phyloP scores from a whole-genome alignment of 768 basidiomycete genomes.

The Mycena belliarum region DNA sequence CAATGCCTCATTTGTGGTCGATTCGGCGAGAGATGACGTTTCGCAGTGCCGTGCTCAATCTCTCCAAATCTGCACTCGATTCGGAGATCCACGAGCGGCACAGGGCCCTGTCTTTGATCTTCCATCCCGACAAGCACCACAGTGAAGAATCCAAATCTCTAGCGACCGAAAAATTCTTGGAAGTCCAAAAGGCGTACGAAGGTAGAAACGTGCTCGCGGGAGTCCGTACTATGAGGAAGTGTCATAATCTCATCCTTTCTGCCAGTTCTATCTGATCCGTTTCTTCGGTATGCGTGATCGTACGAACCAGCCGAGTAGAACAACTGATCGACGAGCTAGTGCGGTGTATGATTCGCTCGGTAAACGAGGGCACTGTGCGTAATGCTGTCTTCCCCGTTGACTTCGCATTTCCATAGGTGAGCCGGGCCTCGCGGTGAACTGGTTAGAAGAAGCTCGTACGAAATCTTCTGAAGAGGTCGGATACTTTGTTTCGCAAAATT shows the following conservation, averaged over 20 bases:
- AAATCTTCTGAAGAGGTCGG: conserved; percentile 14
- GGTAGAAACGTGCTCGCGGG: conserved; percentile 37
- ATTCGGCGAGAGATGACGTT: too few relatives aligned
- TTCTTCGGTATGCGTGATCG: conserved; percentile 52
- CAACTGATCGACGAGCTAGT: conserved; percentile 14
- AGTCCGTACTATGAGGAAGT: background rate
- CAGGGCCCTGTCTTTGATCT: conserved; percentile 58
- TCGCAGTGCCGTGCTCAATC: conserved; percentile 29
- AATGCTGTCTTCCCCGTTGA: conserved; percentile 15
- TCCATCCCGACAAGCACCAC: conserved; percentile 84
- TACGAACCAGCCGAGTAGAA: conserved; percentile 7
- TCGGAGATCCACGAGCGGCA: conserved; percentile 70
- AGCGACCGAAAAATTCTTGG: conserved; percentile 58
- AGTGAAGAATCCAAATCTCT: conserved; percentile 53
- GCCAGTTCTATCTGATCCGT: conserved; percentile 70
- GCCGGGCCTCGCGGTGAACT: conserved; percentile 15
- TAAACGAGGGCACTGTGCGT: background rate
- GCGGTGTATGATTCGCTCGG: conserved; percentile 21
- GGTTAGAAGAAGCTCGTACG: conserved; percentile 15
- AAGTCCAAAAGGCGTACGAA: conserved; percentile 84
- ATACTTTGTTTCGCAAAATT: background rate
- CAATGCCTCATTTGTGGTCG: conserved; percentile 25
- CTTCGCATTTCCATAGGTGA: conserved; percentile 13
- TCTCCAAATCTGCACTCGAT: conserved; percentile 62
- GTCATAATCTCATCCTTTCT: conserved; percentile 3